A percentile compares a stretch with the other conserved stretches of the same genome.
phyloP scores from a whole-genome alignment of 2,329 filamentous ascomycete species.

The Ustilaginoidea virens region DNA sequence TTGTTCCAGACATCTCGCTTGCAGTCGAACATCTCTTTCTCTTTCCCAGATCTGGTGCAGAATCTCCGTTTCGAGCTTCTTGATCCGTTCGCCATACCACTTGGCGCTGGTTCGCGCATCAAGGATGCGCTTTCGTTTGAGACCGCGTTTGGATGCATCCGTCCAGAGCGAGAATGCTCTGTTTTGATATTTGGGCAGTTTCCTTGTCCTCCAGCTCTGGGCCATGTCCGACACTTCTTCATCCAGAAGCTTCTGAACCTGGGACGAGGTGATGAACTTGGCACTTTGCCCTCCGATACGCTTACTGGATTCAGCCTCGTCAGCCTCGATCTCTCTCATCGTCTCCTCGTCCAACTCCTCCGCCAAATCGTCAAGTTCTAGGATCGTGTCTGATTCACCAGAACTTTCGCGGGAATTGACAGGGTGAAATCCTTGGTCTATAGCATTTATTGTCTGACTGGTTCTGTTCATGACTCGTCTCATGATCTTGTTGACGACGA shows the following conservation, averaged over 20 bases:
- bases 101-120: constrained; percentile 25
- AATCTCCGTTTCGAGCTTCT: constrained; percentile 39
- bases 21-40: constrained; percentile 33
- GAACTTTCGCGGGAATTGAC: constrained; percentile 5
- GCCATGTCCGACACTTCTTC: constrained; percentile 34
- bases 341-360: constrained; percentile 35
- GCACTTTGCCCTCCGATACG: constrained; percentile 13
- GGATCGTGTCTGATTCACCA: constrained; percentile 21
- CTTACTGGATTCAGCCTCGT: constrained; percentile 8
- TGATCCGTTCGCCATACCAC: constrained; percentile 33
- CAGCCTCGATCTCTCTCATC: constrained; percentile 42
- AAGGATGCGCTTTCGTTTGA: constrained; percentile 22
- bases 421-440: neutral
- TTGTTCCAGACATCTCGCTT: constrained; percentile 44
- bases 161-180: constrained; percentile 50
- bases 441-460: constrained; percentile 4
- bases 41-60: constrained; percentile 34
- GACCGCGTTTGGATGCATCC: constrained; percentile 29
- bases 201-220: constrained; percentile 40
- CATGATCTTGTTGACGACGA: constrained; percentile 26
- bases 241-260: constrained; percentile 37
- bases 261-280: constrained; percentile 15
- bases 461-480: constrained; percentile 22
- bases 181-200: constrained; percentile 36
- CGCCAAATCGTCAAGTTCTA: constrained; percentile 22